phyloP scores from a whole-genome alignment of 768 basidiomycete species.

The Jaapia argillacea region DNA sequence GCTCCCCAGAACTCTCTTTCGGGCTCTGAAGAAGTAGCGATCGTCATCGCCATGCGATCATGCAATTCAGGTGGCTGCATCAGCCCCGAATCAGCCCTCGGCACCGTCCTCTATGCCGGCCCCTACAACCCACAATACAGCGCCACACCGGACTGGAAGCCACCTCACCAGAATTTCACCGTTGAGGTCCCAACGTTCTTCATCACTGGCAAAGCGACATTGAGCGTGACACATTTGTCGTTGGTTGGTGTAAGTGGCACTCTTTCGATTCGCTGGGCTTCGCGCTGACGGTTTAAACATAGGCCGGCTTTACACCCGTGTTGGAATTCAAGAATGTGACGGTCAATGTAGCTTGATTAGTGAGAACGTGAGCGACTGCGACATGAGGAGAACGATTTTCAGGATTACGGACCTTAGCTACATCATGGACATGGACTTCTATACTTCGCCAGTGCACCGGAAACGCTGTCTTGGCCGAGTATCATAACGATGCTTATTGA shows the following conservation, averaged over 20 bases:
- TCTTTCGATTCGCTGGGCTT: conserved; percentile 1
- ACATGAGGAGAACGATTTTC: no score
- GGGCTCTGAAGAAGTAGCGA: conserved; percentile 21
- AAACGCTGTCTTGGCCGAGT: no score
- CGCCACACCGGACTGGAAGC: conserved; percentile 7
- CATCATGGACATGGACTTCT: no score
- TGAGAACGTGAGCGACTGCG: background rate
- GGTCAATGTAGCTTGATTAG: conserved; percentile 6
- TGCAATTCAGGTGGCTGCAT: conserved; percentile 10
- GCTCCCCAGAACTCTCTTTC: conserved; percentile 20
- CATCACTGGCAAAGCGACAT: background rate
- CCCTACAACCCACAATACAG: conserved; percentile 16
- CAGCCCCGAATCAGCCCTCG: conserved; percentile 16
- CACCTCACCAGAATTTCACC: background rate
- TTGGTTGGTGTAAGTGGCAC: background rate
- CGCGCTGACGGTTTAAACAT: background rate
- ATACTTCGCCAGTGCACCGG: no score
- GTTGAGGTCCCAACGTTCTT: conserved; percentile 14
- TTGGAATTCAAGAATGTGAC: conserved; percentile 11
- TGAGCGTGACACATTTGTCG: background rate
- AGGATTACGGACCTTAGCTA: no score
- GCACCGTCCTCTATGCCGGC: conserved; percentile 20
- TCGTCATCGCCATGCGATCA: conserved; percentile 20
- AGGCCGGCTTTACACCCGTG: conserved; percentile 11
- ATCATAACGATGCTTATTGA: no score